Base-by-base conservation (phyloP, 1,284 basidiomycete genomes). In the Fomitopsis pinicola region DNA sequence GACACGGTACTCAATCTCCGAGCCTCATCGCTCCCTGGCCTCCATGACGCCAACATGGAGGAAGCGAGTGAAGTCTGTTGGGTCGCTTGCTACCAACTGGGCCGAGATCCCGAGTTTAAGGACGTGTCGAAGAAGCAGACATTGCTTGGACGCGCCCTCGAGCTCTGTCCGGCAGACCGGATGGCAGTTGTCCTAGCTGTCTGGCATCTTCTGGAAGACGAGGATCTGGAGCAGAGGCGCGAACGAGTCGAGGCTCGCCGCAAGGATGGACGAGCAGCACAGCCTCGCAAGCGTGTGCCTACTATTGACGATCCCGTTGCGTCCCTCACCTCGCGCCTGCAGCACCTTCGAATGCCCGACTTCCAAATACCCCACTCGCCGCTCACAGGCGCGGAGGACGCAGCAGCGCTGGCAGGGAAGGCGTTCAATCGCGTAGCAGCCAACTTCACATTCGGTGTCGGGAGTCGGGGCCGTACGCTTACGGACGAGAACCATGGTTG, bases 51-150 rank as follows among this genome's bases (percentile, higher is more conserved):
- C 12, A 75, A 80, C 63, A 68, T 83, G 30, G 75, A 80, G 38
- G 85, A 90, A 60, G 90, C 90, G 3, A 82, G 82, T 52, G 89
- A 94, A 67, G 88, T 94, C 28, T 92, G 89, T 68, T 96, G 94
- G 94, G 84, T 90, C 22, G 86, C 88, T 2, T 94, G 91, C 71
- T 94, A 88, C 75, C 89, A 92, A 72, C 83, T 97, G 2, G 95
- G 93, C 15, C 83, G 88, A 58, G 89, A 94, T 66, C 78, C 84
- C 15, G 91, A 91, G 68, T 94, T 89, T 67, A 71, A 80, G 1
- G 88, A 94, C 66, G 75, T 84, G 4, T 75, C 80, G 14, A 84
- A 86, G 67, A 92, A 90, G 68, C 77, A 92, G 64, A 76, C 75
- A 1, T 80, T 97, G 1, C 76, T 97, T n/a, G 93, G 91, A 3